Base-by-base conservation (phyloP, 2,329 filamentous ascomycete species). In the Phyllosticta citriasiana region DNA sequence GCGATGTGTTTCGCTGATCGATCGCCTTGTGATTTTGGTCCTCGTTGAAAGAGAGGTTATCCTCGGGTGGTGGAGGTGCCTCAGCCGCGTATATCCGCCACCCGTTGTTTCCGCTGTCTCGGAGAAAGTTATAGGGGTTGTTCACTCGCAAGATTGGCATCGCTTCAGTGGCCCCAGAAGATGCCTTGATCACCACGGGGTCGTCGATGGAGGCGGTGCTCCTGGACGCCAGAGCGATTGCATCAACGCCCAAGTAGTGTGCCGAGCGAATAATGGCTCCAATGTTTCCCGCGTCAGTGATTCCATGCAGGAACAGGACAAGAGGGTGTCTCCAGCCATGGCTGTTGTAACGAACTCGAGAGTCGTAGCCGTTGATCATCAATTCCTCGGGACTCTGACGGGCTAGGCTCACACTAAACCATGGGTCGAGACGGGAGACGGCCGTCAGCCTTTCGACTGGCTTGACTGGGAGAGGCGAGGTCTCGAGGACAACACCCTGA, bases 191-290 rank as follows among this genome's bases (percentile, higher is more conserved):
- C 0, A 89, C 86, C 8, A 92, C 83, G n/a, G 40, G 40, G 0
- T 91, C 82, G 7, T 87, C 88, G 63, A 97, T 78, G 0, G 85
- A 82, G 0, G 92, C 88, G 16, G 88, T 85, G 9, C 74, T 87
- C 63, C 84, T 83, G 30, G 82, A 85, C 2, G 90, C 89, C 60
- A 96, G 85, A 2, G 85, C 85, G 22, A 99, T 83, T 4, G 89
- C 92, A 60, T 92, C 89, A 5, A 90, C 87, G 24, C 93, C 93
- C n/a, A 97, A 83, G 73, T 94, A 97, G 69, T 90, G 88, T 2
- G 91, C 91, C 5, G 90, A 90, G 40, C 94, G 88, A 53, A 97
- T 80, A 63, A 97, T 93, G 24, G 87, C 91, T 52, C 94, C 94
- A 0, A 97, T 78, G 70, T 99, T 99, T 26, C 90, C 91, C 0